Conservation (phyloP, 2,329 filamentous ascomycete genomes). For the Neopestalotiopsis sp. region DNA sequence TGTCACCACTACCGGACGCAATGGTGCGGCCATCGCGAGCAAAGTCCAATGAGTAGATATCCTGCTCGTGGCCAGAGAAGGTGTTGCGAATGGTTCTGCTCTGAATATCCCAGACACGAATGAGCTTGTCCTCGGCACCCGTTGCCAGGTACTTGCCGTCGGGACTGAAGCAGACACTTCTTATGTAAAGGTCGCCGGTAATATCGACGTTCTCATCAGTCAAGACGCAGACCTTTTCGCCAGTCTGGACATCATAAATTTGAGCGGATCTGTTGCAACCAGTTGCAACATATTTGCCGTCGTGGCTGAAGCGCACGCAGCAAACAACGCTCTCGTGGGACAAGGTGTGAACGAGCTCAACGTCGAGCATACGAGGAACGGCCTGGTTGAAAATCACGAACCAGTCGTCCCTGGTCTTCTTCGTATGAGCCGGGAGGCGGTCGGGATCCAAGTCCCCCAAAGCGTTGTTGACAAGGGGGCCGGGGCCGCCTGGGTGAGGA, state of each 20-base stretch:
- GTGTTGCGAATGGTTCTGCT: slow-evolving; percentile 85
- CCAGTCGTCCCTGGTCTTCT: slow-evolving; percentile 92
- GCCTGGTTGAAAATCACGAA: slow-evolving; percentile 96
- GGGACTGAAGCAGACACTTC: slow-evolving; percentile 98
- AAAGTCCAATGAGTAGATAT: slow-evolving; percentile 97
- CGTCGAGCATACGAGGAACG: slow-evolving; percentile 87
- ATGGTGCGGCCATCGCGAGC: slow-evolving; percentile 92
- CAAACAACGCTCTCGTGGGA: slow-evolving; percentile 96
- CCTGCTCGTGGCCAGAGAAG: slow-evolving; percentile 96
- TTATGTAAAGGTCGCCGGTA: slow-evolving; percentile 92
- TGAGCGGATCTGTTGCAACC: slow-evolving; percentile 99
- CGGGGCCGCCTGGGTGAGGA: slow-evolving; percentile 47
- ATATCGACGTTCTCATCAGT: slow-evolving; percentile 89
- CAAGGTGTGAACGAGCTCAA: slow-evolving; percentile 92
- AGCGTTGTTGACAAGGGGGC: slow-evolving; percentile 61
- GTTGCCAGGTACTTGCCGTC: slow-evolving; percentile 94
- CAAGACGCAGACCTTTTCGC: slow-evolving; percentile 86
- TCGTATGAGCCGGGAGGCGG: slow-evolving; percentile 81
- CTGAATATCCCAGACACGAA: slow-evolving; percentile 95
- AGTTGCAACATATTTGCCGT: slow-evolving; percentile 94
- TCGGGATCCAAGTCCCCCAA: slow-evolving; percentile 89
- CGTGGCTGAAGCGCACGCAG: slow-evolving; percentile 95
- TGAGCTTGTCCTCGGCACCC: slow-evolving; percentile 96
- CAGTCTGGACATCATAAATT: slow-evolving; percentile 91
- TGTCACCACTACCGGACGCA: slow-evolving; percentile 91